Base-by-base conservation (phyloP, 768 basidiomycete species). In the Podaxis carcinomalis region DNA sequence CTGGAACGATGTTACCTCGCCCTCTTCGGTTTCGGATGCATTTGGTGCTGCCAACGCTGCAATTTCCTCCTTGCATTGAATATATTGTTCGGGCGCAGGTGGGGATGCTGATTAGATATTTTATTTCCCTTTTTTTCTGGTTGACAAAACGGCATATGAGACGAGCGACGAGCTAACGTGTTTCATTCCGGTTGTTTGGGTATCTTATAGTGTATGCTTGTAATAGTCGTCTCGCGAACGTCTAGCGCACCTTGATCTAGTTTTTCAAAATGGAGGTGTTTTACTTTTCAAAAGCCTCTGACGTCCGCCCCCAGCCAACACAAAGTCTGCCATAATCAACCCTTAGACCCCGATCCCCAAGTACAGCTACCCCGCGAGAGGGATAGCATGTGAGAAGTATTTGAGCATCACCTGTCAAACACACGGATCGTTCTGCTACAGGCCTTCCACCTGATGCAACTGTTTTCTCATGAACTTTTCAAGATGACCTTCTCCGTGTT, bases 1-100 rank as follows among this genome's bases (percentile, higher is more conserved):
- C 75, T 82, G 79, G 80, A 62, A 68, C 42, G 58, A 64, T 50
- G 64, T 54, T 55, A 62, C 54, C 62, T 71, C 69, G 14, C 74
- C 62, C 42, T 51, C 57, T 25, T 58, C 57, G 7, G 57, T 58
- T n/a, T 58, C 57, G 37, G 11, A 36, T 23, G 57, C 49, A 25
- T 58, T 50, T 21, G 57, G 57, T 36, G 46, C 57, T 50, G 57
- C 57, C 46, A 58, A 58, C 1, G 32, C 39, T 7, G 57, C 57
- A 23, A 23, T 58, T 39, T 58, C 57, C 49, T 35, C 32, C 32
- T 19, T 51, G 36, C 57, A 58, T 9, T 58, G 51, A 50, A 39
- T 21, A 2, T n/a, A 23, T 44, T 19, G n/a, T n/a, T 16, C 19
- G 9, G n/a, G 42, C 3, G 42, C 5, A 19, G 16, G 42, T n/a